Evolutionary conservation across 2,329 filamentous ascomycete genomes (phyloP), one percentile per base, ranked within the genome.

Genomic region (Botrytis deweyae): DNA sequence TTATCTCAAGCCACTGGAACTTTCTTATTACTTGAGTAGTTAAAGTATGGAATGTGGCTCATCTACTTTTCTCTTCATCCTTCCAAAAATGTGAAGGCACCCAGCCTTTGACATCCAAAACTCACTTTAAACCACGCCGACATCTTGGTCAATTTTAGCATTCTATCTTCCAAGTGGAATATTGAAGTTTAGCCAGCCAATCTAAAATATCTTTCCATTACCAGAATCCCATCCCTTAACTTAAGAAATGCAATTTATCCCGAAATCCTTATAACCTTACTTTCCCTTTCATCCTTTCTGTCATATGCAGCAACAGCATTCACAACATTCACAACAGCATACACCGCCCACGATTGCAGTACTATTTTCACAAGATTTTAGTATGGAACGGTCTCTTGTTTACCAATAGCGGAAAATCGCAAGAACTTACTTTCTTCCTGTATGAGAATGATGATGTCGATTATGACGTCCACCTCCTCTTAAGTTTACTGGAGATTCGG

Each of bases 311-410:
- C 36, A 63, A 42, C 61, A 63, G 36, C 38, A 36, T 52, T 52
- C 49, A 42, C 62, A 64, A 14, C 62, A 64, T 12, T 42, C 38
- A 42, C 62, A 64, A 12, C 62, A 64, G 7, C 62, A 64, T 14
- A 44, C 14, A 44, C 62, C 62, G 33, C 62, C 38, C n/a, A 64
- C 62, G 29, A 64, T 64, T 29, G 62, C 62, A 42, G 62, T n/a
- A 29, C 62, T 64, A 9, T 64, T 29, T 0, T 40, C 40, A 18
- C 8, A 29, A 44, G 1, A 10, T 1, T 8, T 64, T 42, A 64
- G 38, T n/a, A 64, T 62, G 8, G 29, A 10, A 42, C 4, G 9
- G 10, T n/a, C n/a, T 42, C 25, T 64, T 63, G 7, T 63, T 42
- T 5, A 3, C 12, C 25, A 18, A n/a, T 3, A n/a, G 25, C 12